Evolutionary conservation across 495 filamentous ascomycete species (phyloP), one percentile per base, ranked within the genome.

Genomic region (Penicillium ochrochloron): DNA sequence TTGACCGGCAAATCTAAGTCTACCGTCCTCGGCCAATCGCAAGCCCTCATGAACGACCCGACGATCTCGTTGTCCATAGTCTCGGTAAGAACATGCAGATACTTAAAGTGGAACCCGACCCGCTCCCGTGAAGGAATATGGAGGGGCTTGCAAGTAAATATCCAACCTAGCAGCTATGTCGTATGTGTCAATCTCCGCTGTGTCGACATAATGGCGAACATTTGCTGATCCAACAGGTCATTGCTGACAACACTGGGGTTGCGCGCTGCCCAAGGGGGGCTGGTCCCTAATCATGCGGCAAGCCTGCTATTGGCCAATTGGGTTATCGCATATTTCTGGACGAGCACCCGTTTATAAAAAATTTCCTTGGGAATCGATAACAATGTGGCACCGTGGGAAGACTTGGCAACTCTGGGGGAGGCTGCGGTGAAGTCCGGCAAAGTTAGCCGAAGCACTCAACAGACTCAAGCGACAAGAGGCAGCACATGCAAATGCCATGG

Each of bases 351-450:
- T 5, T 71, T 60, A 5, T 60, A 74, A 10, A 85, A 85, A 63
- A 70, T 77, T 10, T 63, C n/a, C 19, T 70, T 73, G 57, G 75
- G 80, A 5, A 59, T 85, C 46, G 83, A 87, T 63, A 77, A 86
- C 73, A 84, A 85, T 64, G 70, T 67, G 29, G 69, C 73, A 2
- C 82, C 84, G 0, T 73, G 79, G 3, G 72, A 83, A 51, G 77
- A 84, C 39, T 73, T 86, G 5, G 61, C 62, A 51, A 81, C 77
- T 23, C 77, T 79, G 61, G 83, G 83, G 51, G 71, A 78, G 21
- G 75, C 70, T 1, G 81, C 81, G 1, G 82, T 86, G 17, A 66
- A 77, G 39, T 68, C 73, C 27, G 84, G 83, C 44, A 84, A 84
- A 67, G 74, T 87, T 33, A 81, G 71, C 10, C 77, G 78, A 41